Base-by-base conservation (phyloP, 257 asterid species). In the Hygrophila difformis region DNA sequence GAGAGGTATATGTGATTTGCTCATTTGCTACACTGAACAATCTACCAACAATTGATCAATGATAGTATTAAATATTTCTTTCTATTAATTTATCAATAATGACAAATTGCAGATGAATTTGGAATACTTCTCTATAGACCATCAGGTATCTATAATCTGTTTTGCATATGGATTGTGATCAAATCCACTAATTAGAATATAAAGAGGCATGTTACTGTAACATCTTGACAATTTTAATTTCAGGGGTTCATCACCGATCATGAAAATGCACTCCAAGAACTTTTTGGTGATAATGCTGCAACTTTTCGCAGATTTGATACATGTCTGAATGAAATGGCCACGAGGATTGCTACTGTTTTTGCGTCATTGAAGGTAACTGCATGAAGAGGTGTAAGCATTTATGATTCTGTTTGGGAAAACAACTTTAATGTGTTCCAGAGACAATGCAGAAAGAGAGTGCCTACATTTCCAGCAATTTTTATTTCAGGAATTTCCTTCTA, bases 191-290 rank as follows among this genome's bases (percentile, higher is more conserved):
- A 26, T 8, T 26, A 26, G 8, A 3, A 3, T 26, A 26, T 26
- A 22, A 40, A 45, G 53, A 39, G 3, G 9, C 39, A 34, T 55
- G 47, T 39, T 33, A 41, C 23, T 12, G 22, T 48, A 44, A 31
- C n/a, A n/a, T n/a, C n/a, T n/a, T n/a, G n/a, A n/a, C n/a, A 9
- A 36, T 46, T 24, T 51, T 0, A 57, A 46, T 33, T 34, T 19
- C 50, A 91, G 99, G 95, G 97, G 64, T 91, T 91, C 63, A 55
- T 81, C 47, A 91, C 99, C 15, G 86, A 87, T 65, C 86, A 83
- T 58, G 99, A 86, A 72, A 82, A 89, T 55, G 99, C 85, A 36
- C 74, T 91, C 20, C 97, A 83, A 74, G 97, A 80, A 52, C 95
- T 91, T 58, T 91, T 75, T 53, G 99, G 95, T 49, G 94, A 86